These are phyloP conservation scores for Phytopythium kandeliae DNA, from an alignment of 352 stramenopile species.

Conservation along the genomic window DNA sequence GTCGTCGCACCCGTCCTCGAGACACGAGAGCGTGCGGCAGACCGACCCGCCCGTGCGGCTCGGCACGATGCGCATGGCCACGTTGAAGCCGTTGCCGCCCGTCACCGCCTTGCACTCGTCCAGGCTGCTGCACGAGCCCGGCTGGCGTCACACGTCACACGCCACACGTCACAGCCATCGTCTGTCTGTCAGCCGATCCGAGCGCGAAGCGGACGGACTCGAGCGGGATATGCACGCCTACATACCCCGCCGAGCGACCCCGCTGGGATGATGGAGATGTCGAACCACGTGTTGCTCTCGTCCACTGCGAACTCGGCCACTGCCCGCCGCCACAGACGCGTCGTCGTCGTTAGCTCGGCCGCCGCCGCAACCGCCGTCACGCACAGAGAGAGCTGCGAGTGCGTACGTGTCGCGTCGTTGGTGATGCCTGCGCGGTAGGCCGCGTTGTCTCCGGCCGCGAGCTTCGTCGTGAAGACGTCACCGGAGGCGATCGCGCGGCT, in stretches of 20 bases:
- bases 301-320: conserved; percentile 39
- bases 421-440: conserved; percentile 23
- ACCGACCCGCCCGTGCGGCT: conserved; percentile 3
- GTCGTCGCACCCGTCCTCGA: conserved; percentile 44
- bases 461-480: conserved; percentile 11
- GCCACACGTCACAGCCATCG: too few species aligned
- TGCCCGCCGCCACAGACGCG: conserved; percentile 5
- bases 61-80: conserved; percentile 53
- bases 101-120: conserved; percentile 48
- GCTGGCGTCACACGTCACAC: conserved; percentile 16
- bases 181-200: too few species aligned
- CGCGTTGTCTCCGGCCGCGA: conserved; percentile 20
- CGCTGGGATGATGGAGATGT: conserved; percentile 39
- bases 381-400: not conserved
- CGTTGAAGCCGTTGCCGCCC: conserved; percentile 55
- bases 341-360: too few species aligned
- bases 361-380: too few species aligned
- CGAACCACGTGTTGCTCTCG: conserved; percentile 28
- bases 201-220: too few species aligned
- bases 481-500: conserved; percentile 16
- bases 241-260: conserved; percentile 22
- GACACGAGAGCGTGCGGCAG: conserved; percentile 44
- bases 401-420: conserved; percentile 25
- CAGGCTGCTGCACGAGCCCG: conserved; percentile 35
- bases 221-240: not conserved